phyloP scores from a whole-genome alignment of 345 rosid genomes.

The Ailanthus altissimus region DNA sequence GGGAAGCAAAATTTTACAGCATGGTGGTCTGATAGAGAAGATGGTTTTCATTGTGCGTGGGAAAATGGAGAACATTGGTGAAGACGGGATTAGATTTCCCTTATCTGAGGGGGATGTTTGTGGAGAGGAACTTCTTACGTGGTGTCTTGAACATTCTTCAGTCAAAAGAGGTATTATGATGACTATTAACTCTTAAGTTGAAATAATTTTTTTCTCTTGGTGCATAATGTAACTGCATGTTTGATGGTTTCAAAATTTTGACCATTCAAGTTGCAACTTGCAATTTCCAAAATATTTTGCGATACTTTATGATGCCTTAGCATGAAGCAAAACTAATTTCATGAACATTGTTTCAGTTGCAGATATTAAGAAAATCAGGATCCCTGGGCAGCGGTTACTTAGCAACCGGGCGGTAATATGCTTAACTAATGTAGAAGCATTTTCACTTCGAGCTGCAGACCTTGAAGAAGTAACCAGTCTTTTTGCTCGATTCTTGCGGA shows the following conservation, averaged over 20 bases:
- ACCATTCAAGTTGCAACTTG: not conserved
- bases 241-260: constrained; percentile 1
- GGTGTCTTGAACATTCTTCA: constrained; percentile 86
- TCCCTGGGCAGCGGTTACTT: constrained; percentile 43
- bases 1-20: constrained; percentile 60
- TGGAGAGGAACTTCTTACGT: constrained; percentile 89
- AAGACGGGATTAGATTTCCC: constrained; percentile 42
- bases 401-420: constrained; percentile 70
- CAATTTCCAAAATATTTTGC: not conserved
- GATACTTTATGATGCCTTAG: constrained; percentile 6
- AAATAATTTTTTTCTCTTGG: not conserved
- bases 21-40: constrained; percentile 63
- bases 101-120: constrained; percentile 75
- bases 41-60: constrained; percentile 92
- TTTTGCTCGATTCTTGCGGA: constrained; percentile 61
- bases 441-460: constrained; percentile 75
- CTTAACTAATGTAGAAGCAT: constrained; percentile 79
- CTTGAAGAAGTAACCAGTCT: constrained; percentile 79
- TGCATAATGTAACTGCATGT: not conserved
- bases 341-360: constrained; percentile 17
- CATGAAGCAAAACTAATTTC: constrained; percentile 9
- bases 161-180: constrained; percentile 48
- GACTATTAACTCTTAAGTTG: not conserved
- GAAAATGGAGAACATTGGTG: constrained; percentile 67
- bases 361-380: constrained; percentile 60